Conservation (phyloP, 768 basidiomycete genomes). For the Mycena haematopus region DNA sequence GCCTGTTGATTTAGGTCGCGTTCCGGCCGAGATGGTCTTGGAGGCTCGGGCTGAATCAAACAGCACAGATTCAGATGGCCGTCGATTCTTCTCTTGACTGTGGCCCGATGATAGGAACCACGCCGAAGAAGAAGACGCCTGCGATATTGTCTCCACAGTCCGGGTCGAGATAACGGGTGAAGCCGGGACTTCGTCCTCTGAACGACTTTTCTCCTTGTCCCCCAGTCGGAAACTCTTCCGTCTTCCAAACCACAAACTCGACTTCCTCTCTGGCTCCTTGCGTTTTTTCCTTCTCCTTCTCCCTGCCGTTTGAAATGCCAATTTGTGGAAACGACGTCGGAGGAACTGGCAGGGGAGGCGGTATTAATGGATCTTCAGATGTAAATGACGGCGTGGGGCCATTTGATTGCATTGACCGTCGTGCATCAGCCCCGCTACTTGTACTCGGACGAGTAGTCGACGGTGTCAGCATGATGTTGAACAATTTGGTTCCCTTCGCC, state of each 20-base stretch:
- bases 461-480: conserved; percentile 42
- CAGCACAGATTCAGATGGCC: conserved; percentile 35
- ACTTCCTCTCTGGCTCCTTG: conserved; percentile 50
- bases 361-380: conserved; percentile 23
- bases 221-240: conserved; percentile 54
- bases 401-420: conserved; percentile 33
- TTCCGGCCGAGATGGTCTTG: conserved; percentile 21
- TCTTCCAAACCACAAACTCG: conserved; percentile 57
- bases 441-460: conserved; percentile 34
- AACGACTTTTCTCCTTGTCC: conserved; percentile 37
- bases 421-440: conserved; percentile 34
- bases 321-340: conserved; percentile 37
- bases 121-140: conserved; percentile 23
- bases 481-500: conserved; percentile 35
- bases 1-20: conserved; percentile 29
- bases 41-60: conserved; percentile 12
- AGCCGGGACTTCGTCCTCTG: conserved; percentile 21
- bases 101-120: conserved; percentile 31
- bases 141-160: conserved; percentile 26
- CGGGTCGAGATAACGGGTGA: conserved; percentile 21
- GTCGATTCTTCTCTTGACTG: conserved; percentile 30
- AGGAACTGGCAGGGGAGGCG: conserved; percentile 27
- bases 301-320: conserved; percentile 36
- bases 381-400: conserved; percentile 14
- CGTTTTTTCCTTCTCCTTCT: conserved; percentile 42